phyloP scores from a whole-genome alignment of 1,139 yeast species.

The Saccharomyces pastorianus region DNA sequence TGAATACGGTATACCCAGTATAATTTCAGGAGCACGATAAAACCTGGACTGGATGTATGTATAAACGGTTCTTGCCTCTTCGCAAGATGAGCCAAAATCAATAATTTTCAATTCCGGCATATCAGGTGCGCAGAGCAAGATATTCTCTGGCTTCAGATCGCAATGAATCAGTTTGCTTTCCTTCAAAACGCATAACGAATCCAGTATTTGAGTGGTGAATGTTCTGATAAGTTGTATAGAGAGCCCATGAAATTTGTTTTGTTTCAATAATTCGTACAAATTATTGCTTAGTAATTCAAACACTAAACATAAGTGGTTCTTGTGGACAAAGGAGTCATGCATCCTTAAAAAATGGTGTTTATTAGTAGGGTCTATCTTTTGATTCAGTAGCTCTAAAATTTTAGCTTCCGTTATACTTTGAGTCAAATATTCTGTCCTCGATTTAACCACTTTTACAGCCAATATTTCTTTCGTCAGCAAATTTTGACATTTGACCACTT shows the following conservation, averaged over 20 bases:
- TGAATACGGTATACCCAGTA: conserved; percentile 82
- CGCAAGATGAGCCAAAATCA: conserved; percentile 96
- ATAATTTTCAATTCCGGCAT: conserved; percentile 85
- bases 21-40: conserved; percentile 92
- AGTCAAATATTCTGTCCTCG: conserved; percentile 83
- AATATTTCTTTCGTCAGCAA: conserved; percentile 79
- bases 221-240: conserved; percentile 71
- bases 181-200: conserved; percentile 71
- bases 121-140: conserved; percentile 71
- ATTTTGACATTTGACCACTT: conserved; percentile 95
- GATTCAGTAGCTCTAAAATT: conserved; percentile 71
- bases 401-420: conserved; percentile 90
- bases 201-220: conserved; percentile 72
- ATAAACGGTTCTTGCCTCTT: conserved; percentile 79
- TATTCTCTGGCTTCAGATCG: conserved; percentile 94
- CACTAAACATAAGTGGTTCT: conserved; percentile 85
- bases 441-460: conserved; percentile 91
- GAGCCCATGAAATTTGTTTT: conserved; percentile 88
- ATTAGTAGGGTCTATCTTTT: conserved; percentile 58
- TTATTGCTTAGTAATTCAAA: conserved; percentile 85
- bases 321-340: conserved; percentile 85
- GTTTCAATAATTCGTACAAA: conserved; percentile 81
- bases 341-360: conserved; percentile 69
- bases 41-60: conserved; percentile 94
- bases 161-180: conserved; percentile 86